Evolutionary conservation across 768 basidiomycete species (phyloP), one percentile per base, ranked within the genome.

Genomic region (Macrolepiota albuminosa): DNA sequence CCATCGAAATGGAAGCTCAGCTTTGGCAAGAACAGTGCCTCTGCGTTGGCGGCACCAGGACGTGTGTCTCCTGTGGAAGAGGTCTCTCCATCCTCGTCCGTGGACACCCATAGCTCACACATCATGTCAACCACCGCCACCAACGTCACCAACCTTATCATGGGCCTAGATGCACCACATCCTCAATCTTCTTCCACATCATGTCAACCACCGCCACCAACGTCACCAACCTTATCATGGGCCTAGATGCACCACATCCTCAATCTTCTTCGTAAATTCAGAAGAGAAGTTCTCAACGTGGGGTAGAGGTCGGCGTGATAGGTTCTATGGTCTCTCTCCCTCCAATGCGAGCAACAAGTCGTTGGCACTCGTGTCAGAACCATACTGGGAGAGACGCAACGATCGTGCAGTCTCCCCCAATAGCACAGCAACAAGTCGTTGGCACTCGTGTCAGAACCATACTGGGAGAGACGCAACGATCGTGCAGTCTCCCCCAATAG

Each of bases 1-100:
- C 78, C 89, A 56, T 91, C 88, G n/a, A 91, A 86, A 68, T 88
- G 93, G 91, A 91, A 88, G 73, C 78, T 91, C 66, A 78, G 85
- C 65, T 89, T 93, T 72, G 79, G 89, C 62, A 86, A 84, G 75
- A 77, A 73, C 67, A 80, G 71, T 64, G 71, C 76, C 40, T 65
- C 78, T 54, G 68, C 75, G 42, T 64, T 75, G 24, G 63, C 40
- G 10, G 29, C 73, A 6, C 69, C 76, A 37, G 80, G 78, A 43
- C 70, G 70, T 49, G 66, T 73, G 13, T 76, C 76, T 29, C 76
- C 76, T 14, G 71, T 73, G 18, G 78, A 79, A 58, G 80, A 78
- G 58, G 63, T 67, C n/a, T 65, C 72, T 11, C 69, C 73, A 26
- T 66, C 71, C 16, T 63, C 69, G 14, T 68, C 74, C 40, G 34